phyloP scores from a whole-genome alignment of 768 basidiomycete species.

The Piloderma croceum region DNA sequence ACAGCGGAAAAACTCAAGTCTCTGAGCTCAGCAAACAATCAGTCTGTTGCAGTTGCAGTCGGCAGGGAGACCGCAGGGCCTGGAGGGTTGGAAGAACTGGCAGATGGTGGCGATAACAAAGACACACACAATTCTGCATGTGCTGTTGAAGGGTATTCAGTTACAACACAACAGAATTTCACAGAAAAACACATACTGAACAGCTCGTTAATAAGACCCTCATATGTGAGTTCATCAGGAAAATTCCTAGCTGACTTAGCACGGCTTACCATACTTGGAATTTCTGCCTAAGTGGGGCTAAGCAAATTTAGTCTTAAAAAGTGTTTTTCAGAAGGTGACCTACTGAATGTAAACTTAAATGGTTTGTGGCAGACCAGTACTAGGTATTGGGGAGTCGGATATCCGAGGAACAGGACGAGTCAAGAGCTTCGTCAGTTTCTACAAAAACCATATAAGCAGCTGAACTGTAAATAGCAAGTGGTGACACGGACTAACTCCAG shows the following conservation, averaged over 20 bases:
- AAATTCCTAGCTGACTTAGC: slow-evolving; percentile 90
- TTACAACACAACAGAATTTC: slow-evolving; percentile 18
- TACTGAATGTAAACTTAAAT: no score
- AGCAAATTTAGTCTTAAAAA: slow-evolving; percentile 30
- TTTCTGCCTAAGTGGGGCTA: slow-evolving; percentile 45
- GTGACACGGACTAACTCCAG: slow-evolving; percentile 51
- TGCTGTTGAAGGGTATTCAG: no score
- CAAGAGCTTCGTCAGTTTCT: slow-evolving; percentile 77
- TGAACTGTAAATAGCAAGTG: slow-evolving; percentile 2
- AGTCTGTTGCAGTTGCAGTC: slow-evolving; percentile 58
- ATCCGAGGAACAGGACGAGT: no score
- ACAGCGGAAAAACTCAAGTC: slow-evolving; percentile 92
- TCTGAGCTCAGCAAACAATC: slow-evolving; percentile 74
- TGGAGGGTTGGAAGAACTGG: slow-evolving; percentile 34
- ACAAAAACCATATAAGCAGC: slow-evolving; percentile 6
- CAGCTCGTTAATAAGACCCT: slow-evolving; percentile 91
- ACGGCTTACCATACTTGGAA: slow-evolving; percentile 85
- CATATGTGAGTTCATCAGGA: slow-evolving; percentile 92
- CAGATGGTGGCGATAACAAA: slow-evolving; percentile 52
- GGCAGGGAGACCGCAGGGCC: slow-evolving; percentile 36
- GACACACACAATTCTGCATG: slow-evolving; percentile 78
- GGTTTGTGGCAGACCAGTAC: no score
- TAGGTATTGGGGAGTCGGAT: no score
- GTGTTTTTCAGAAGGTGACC: no score
- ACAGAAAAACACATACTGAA: slow-evolving; percentile 85